Evolutionary conservation across 176 grass and related monocot species (phyloP), one percentile per base, ranked within the genome.

Genomic region (Eleusine indica): DNA sequence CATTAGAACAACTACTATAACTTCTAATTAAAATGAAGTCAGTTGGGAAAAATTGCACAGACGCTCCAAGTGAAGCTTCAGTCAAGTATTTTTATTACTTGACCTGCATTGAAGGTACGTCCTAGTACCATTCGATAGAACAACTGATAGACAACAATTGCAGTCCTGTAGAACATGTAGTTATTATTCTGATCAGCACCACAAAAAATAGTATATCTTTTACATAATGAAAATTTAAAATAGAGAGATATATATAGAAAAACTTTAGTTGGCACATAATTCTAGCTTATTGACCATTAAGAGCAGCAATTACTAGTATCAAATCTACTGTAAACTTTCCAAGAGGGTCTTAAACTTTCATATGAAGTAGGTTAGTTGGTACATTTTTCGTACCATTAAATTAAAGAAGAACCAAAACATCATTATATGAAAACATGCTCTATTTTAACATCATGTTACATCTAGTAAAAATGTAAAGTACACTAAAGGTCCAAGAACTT

Each of bases 1-100:
- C 7, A 75, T 57, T 16, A 78, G 37, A 75, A 61, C 18, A 42
- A 4, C 48, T 51, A 71, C 35, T 15, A 6, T 74, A 35, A 6
- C 19, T 54, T 60, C 51, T 35, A 74, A 41, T 43, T 21, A 57
- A 9, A 73, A 69, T 47, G 2, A 49, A 71, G n/a, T 66, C 66
- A 40, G 49, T 38, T 51, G 82, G 4, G 15, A 80, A 80, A 39
- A 48, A 22, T 29, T 70, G 43, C 57, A 89, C 96, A 61, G 91
- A 98, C 96, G 96, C 96, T 87, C 91, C 96, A 80, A 98, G 89
- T 74, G 93, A 62, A 84, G 95, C 96, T 98, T 95, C 19, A 42
- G 96, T 88, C 60, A 98, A 71, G 83, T n/a, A 98, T 95, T 76
- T 95, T 88, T 90, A 98, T 95, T 73, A 95, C 70, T 29, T 90